These are phyloP conservation scores for Balakata baccata DNA, from an alignment of 345 rosid genomes.

Conservation along the genomic window DNA sequence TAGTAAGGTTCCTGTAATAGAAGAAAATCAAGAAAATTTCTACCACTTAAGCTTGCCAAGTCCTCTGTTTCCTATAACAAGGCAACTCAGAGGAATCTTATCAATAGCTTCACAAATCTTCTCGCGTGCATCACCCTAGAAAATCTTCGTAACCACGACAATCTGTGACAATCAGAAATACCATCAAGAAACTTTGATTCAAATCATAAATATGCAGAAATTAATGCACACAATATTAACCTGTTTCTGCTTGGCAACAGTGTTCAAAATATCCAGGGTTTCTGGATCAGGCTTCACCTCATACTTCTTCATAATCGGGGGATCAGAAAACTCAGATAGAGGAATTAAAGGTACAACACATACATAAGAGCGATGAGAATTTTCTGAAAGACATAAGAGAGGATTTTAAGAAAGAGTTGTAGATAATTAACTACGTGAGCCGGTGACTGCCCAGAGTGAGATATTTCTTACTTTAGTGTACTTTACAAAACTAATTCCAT, in stretches of 20 bases:
- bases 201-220: background rate
- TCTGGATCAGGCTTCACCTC: slow-evolving; percentile 65
- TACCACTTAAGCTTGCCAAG: slow-evolving; percentile 80
- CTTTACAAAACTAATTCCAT: no score
- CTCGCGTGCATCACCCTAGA: slow-evolving; percentile 87
- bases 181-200: background rate
- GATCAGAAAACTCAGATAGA: slow-evolving; percentile 53
- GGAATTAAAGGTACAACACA: slow-evolving; percentile 65
- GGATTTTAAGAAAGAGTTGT: background rate
- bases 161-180: slow-evolving; percentile 7
- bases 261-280: slow-evolving; percentile 61
- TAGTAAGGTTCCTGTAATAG: no score
- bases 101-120: slow-evolving; percentile 78
- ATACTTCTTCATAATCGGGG: slow-evolving; percentile 62
- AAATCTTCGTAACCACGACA: slow-evolving; percentile 60
- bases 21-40: background rate
- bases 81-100: slow-evolving; percentile 59
- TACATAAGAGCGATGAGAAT: background rate
- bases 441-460: slow-evolving; percentile 86
- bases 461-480: no score
- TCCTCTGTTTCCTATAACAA: slow-evolving; percentile 78
- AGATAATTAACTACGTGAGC: slow-evolving; percentile 60
- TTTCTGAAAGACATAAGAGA: background rate
- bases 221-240: slow-evolving; percentile 17
- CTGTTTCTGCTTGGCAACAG: slow-evolving; percentile 51